Evolutionary conservation across 768 basidiomycete genomes (phyloP).

Genomic region (Suillus discolor): DNA sequence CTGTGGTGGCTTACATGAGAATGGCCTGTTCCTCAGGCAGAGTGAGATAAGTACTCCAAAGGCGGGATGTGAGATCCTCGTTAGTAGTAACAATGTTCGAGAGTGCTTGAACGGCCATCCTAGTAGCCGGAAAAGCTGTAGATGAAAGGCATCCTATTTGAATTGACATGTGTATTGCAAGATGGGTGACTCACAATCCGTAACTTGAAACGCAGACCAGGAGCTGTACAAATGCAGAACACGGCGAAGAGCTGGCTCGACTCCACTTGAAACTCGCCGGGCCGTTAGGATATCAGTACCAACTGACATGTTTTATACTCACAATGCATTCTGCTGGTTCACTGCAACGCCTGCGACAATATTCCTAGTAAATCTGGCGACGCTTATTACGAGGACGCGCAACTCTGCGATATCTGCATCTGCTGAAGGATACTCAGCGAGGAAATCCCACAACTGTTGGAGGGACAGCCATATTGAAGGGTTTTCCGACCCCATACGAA

Average conservation of each 20-base stretch:
- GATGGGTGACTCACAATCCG: conserved; percentile 46
- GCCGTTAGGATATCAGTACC: background rate
- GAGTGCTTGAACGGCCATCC: conserved; percentile 74
- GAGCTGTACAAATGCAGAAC: conserved; percentile 77
- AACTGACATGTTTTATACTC: conserved; percentile 32
- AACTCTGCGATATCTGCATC: conserved; percentile 37
- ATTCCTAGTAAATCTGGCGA: conserved; percentile 84
- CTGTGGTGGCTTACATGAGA: conserved; percentile 58
- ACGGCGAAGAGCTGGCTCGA: conserved; percentile 69
- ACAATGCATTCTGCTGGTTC: conserved; percentile 81
- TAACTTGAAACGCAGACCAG: conserved; percentile 68
- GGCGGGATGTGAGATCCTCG: conserved; percentile 49
- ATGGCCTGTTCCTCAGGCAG: conserved; percentile 75
- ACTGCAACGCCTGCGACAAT: conserved; percentile 70
- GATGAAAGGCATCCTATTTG: background rate
- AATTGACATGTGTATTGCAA: background rate
- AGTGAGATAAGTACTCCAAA: conserved; percentile 68
- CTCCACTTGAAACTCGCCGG: conserved; percentile 48
- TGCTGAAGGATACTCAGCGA: conserved; percentile 36
- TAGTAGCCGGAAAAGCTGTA: conserved; percentile 62
- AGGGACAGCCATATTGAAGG: conserved; percentile 59
- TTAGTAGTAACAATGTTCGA: conserved; percentile 86
- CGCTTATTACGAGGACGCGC: conserved; percentile 44
- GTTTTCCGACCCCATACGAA: conserved; percentile 36
- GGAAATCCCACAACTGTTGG: conserved; percentile 52